A percentile compares a stretch with the other conserved stretches of the same genome.
phyloP scores from a whole-genome alignment of 2,329 filamentous ascomycete species.

The Aureobasidium melanogenum region DNA sequence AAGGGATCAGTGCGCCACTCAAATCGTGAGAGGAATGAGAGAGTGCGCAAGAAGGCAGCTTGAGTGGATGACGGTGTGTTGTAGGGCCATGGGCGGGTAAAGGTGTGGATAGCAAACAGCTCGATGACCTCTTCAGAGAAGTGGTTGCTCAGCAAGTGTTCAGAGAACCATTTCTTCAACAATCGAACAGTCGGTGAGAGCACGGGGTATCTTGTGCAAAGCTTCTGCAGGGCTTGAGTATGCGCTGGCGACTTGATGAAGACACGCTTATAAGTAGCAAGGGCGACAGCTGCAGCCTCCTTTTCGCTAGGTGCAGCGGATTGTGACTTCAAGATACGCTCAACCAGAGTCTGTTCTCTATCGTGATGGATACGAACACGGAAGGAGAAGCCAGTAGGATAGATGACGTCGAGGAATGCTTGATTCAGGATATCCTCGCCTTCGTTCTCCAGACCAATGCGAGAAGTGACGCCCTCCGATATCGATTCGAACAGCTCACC shows the following conservation, averaged over 20 bases:
- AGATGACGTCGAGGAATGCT: constrained; percentile 73
- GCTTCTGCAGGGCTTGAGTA: constrained; percentile 69
- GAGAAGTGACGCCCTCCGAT: constrained; percentile 53
- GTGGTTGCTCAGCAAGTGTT: constrained; percentile 70
- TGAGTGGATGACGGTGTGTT: constrained; percentile 63
- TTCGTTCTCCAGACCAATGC: constrained; percentile 73
- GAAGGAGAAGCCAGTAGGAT: constrained; percentile 64
- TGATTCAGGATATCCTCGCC: constrained; percentile 62
- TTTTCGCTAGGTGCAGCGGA: constrained; percentile 54
- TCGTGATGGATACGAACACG: constrained; percentile 84
- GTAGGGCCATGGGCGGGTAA: constrained; percentile 78
- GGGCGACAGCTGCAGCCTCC: constrained; percentile 59
- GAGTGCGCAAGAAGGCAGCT: constrained; percentile 71
- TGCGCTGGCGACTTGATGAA: constrained; percentile 69
- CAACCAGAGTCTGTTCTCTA: constrained; percentile 70
- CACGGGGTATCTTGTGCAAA: constrained; percentile 70
- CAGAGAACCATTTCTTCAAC: constrained; percentile 80
- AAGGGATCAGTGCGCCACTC: constrained; percentile 83
- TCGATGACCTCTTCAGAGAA: constrained; percentile 76
- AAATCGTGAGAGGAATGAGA: constrained; percentile 76
- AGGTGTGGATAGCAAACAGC: constrained; percentile 67
- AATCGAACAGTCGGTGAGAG: constrained; percentile 77
- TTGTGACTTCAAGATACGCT: constrained; percentile 69
- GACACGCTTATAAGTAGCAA: constrained; percentile 61
- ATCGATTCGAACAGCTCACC: constrained; percentile 59